A percentile compares a stretch with the other conserved stretches of the same genome.
Evolutionary conservation across 768 basidiomycete species (phyloP).

Genomic region (Terana coerulea): DNA sequence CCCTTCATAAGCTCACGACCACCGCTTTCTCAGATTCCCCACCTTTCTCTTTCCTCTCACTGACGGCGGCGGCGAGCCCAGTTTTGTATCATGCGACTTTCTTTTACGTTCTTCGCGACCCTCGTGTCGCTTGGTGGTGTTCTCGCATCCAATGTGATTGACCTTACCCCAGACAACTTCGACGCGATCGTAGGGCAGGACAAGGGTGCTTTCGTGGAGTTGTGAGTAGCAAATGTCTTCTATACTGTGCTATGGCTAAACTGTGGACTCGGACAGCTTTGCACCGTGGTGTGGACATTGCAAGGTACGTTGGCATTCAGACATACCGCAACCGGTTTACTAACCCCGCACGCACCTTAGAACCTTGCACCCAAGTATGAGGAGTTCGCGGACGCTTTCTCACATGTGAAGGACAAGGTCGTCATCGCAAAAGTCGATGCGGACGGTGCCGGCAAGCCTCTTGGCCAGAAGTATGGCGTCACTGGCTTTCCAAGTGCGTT

Average conservation of each 20-base stretch:
- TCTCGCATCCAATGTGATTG: slow-evolving; percentile 79
- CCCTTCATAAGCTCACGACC: slow-evolving; percentile 8
- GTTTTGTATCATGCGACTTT: slow-evolving; percentile 58
- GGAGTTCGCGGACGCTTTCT: slow-evolving; percentile 84
- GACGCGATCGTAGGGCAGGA: slow-evolving; percentile 72
- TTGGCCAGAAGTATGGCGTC: slow-evolving; percentile 78
- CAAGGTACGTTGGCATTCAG: slow-evolving; percentile 48
- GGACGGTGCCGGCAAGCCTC: slow-evolving; percentile 75
- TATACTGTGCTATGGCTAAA: slow-evolving; percentile 10
- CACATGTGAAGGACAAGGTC: slow-evolving; percentile 75
- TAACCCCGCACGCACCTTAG: slow-evolving; percentile 32
- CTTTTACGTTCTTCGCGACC: slow-evolving; percentile 51
- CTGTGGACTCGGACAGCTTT: too few species aligned
- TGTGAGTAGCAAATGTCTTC: slow-evolving; percentile 50
- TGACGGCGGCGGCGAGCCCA: neutral
- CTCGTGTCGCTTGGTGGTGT: slow-evolving; percentile 48
- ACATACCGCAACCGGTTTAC: neutral
- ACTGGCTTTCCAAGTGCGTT: slow-evolving; percentile 83
- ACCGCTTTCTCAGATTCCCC: neutral
- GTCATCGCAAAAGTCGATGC: slow-evolving; percentile 91
- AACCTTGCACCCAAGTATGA: slow-evolving; percentile 88
- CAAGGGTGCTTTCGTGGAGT: slow-evolving; percentile 84
- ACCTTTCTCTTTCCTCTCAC: neutral
- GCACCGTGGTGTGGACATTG: slow-evolving; percentile 93
- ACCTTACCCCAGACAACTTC: slow-evolving; percentile 73